A percentile compares a stretch with the other conserved stretches of the same genome.
These are phyloP conservation scores for Blumeria hordei DNA, from an alignment of 2,329 filamentous ascomycete genomes.

Conservation along the genomic window DNA sequence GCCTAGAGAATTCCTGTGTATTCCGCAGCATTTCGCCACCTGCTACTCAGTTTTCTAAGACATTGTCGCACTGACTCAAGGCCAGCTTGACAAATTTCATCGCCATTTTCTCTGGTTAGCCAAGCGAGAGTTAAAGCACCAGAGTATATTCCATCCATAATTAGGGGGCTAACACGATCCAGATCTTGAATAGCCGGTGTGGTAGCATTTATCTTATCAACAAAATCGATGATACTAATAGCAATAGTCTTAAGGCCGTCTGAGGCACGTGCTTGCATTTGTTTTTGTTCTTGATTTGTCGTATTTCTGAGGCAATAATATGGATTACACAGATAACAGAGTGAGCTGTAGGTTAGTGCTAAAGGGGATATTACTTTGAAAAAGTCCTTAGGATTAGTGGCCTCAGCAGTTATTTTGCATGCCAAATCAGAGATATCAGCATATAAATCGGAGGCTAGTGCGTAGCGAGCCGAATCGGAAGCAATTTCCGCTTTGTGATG, in stretches of 20 bases:
- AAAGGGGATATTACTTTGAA: constrained; percentile 10
- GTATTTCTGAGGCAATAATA: constrained; percentile 14
- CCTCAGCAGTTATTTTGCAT: constrained; percentile 10
- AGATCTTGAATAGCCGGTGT: constrained; percentile 9
- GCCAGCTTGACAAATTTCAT: constrained; percentile 11
- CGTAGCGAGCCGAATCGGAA: constrained; percentile 8
- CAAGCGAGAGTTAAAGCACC: constrained; percentile 17
- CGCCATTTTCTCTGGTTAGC: constrained; percentile 17
- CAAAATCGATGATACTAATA: constrained; percentile 12
- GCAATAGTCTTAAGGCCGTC: constrained; percentile 15
- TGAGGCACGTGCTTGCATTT: constrained; percentile 16
- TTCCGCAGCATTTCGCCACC: constrained; percentile 18
- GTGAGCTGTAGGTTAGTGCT: constrained; percentile 11
- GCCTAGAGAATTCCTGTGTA: constrained; percentile 17
- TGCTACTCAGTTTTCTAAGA: constrained; percentile 12
- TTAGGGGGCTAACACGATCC: constrained; percentile 15
- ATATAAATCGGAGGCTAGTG: constrained; percentile 10
- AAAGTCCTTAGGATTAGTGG: constrained; percentile 7
- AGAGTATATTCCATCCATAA: constrained; percentile 18
- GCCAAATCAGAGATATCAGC: constrained; percentile 9
- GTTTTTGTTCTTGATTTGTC: constrained; percentile 8
- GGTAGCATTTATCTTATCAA: constrained; percentile 9
- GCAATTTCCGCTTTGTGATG: constrained; percentile 12
- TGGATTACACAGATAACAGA: constrained; percentile 17
- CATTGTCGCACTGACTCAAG: constrained; percentile 14